phyloP scores from a whole-genome alignment of 2,329 filamentous ascomycete genomes.

The Fusarium protoensiforme region DNA sequence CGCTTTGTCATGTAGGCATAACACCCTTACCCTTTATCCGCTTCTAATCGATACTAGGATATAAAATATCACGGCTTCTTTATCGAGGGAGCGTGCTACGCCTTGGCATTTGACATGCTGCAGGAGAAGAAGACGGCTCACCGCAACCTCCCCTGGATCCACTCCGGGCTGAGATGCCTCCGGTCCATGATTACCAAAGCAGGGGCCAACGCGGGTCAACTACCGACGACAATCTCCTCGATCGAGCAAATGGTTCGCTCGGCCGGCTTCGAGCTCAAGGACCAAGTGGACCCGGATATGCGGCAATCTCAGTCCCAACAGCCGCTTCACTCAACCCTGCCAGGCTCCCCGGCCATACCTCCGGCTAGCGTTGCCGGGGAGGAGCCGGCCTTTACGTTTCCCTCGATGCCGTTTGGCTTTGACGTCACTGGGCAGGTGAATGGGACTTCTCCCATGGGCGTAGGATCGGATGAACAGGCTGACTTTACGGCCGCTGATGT shows the following conservation, averaged over 20 bases:
- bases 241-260: slow-evolving; percentile 46
- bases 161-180: slow-evolving; percentile 50
- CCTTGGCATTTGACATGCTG: slow-evolving; percentile 55
- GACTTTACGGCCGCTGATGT: slow-evolving; percentile 45
- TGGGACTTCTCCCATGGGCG: slow-evolving; percentile 29
- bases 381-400: slow-evolving; percentile 41
- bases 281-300: slow-evolving; percentile 25
- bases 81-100: slow-evolving; percentile 54
- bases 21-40: too few species aligned
- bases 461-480: slow-evolving; percentile 35
- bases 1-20: slow-evolving; percentile 50
- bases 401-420: slow-evolving; percentile 45
- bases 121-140: slow-evolving; percentile 50
- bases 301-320: slow-evolving; percentile 29
- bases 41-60: slow-evolving; percentile 45
- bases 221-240: slow-evolving; percentile 39
- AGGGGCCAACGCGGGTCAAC: slow-evolving; percentile 30
- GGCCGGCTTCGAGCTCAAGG: slow-evolving; percentile 41
- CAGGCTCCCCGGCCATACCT: slow-evolving; percentile 28
- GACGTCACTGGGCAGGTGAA: slow-evolving; percentile 37
- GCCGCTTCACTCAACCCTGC: slow-evolving; percentile 17
- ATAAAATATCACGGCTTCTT: slow-evolving; percentile 58
- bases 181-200: slow-evolving; percentile 47
- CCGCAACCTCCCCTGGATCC: slow-evolving; percentile 55
- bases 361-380: slow-evolving; percentile 19